These are phyloP conservation scores for Pseudonitzschia delicatissima DNA, from an alignment of 108 stramenopile species.

Conservation along the genomic window DNA sequence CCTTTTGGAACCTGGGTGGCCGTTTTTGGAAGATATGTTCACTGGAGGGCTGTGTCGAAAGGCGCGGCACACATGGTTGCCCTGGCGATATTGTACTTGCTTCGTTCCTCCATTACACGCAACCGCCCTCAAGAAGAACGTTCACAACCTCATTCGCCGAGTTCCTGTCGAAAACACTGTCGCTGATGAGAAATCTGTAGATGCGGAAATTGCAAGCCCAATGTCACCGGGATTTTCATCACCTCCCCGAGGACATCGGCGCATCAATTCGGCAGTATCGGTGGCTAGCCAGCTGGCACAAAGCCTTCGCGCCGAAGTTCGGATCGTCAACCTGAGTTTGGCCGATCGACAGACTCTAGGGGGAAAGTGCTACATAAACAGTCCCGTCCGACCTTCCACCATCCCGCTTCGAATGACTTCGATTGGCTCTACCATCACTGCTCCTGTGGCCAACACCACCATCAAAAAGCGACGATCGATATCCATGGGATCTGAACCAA, in stretches of 20 bases:
- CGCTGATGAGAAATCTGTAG: neutral
- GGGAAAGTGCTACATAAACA: neutral
- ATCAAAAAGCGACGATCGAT: neutral
- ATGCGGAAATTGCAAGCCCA: neutral
- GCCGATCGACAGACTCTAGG: neutral
- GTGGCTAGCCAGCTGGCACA: conserved; percentile 2
- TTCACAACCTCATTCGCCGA: conserved; percentile 37
- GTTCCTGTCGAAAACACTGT: conserved; percentile 2
- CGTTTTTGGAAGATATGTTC: conserved; percentile 31
- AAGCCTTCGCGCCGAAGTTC: conserved; percentile 2
- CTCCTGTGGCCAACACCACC: no score
- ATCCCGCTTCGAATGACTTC: no score
- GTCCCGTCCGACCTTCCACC: no score
- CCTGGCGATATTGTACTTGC: conserved; percentile 65
- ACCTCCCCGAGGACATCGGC: neutral
- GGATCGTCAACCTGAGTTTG: conserved; percentile 17
- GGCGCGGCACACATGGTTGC: conserved; percentile 53
- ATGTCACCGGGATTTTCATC: no score
- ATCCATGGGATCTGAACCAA: neutral
- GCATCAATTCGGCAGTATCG: neutral
- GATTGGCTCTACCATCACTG: no score
- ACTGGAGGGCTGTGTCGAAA: conserved; percentile 55
- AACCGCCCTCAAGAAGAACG: conserved; percentile 54
- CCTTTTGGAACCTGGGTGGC: conserved; percentile 44
- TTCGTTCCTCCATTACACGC: conserved; percentile 73